Base-by-base conservation (phyloP, 1,139 yeast genomes). In the Sugiyamaella japonica region DNA sequence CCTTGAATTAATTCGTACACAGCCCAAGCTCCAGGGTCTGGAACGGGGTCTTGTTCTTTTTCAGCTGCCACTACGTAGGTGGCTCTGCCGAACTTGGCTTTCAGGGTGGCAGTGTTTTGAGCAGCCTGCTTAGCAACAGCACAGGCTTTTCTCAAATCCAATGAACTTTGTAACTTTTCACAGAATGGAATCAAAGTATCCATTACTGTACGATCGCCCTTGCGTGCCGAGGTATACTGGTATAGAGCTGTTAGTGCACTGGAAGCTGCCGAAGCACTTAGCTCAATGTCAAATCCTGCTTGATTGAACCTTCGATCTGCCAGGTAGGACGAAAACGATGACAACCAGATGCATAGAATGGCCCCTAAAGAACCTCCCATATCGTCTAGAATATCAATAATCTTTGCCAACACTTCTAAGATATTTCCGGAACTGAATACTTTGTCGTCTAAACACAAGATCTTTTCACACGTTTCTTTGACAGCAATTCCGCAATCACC, bases 331-430 rank as follows among this genome's bases (percentile, higher is more conserved):
- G 74, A 69, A n/a, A 76, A 68, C 9, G 80, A 74, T 40, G 76
- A 73, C 56, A 76, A 68, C 56, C 73, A 78, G 37, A 78, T 78
- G 54, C 75, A 77, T 32, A 76, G 67, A 44, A 77, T 71, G 1
- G 80, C 81, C 3, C 81, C 81, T 31, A 76, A 69, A 12, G 81
- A 77, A 13, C 82, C 82, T 9, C 82, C 81, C 81, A 77, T 78
- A 52, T 73, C 75, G 50, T 76, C 77, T 39, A 76, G 74, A 37
- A 48, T 50, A 36, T 52, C 50, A 28, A 52, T 52, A 4, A 52
- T 25, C 13, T 53, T 47, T 23, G 34, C 41, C 10, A 53, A 16
- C 4, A 45, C 56, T 7, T 28, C 32, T 29, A 53, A 13, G 16
- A 53, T 39, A 38, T 53, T 50, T 16, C 40, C 38, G 1, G 53